A percentile compares a stretch with the other conserved stretches of the same genome.
These are phyloP conservation scores for Camellia japonica DNA, from an alignment of 148 eudicot genomes.

Conservation along the genomic window DNA sequence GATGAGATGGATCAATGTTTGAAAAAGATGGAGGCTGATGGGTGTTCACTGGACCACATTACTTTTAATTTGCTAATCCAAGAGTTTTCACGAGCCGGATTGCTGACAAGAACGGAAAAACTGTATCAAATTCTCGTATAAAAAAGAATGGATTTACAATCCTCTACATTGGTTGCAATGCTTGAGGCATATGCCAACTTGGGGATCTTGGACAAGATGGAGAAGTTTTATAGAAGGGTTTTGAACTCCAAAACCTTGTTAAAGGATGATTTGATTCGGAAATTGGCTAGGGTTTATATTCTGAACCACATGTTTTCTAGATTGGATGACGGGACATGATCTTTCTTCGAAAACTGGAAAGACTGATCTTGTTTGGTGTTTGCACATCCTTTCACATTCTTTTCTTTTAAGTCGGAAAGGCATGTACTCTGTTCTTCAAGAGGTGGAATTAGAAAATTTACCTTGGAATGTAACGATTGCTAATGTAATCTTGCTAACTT, in stretches of 20 bases:
- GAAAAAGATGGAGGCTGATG: slow-evolving; percentile 34
- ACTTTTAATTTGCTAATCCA: slow-evolving; percentile 41
- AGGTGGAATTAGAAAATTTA: slow-evolving; percentile 29
- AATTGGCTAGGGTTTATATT: slow-evolving; percentile 39
- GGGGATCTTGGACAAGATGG: slow-evolving; percentile 43
- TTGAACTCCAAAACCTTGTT: slow-evolving; percentile 23
- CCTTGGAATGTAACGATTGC: slow-evolving; percentile 37
- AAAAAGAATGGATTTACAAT: slow-evolving; percentile 33
- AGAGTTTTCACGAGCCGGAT: slow-evolving; percentile 35
- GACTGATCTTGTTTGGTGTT: slow-evolving; percentile 36
- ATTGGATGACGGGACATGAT: slow-evolving; percentile 34
- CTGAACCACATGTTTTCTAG: slow-evolving; percentile 41
- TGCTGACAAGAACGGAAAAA: slow-evolving; percentile 43
- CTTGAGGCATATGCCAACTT: slow-evolving; percentile 44
- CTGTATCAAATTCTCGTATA: slow-evolving; percentile 28
- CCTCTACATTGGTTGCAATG: slow-evolving; percentile 41
- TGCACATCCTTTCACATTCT: slow-evolving; percentile 33
- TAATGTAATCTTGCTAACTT: slow-evolving; percentile 29
- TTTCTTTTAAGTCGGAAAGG: slow-evolving; percentile 37
- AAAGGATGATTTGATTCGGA: slow-evolving; percentile 35
- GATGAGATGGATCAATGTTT: slow-evolving; percentile 45
- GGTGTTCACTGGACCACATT: slow-evolving; percentile 33
- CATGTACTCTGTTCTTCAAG: slow-evolving; percentile 28
- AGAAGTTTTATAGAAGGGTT: slow-evolving; percentile 25
- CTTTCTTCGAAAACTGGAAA: slow-evolving; percentile 31